Percentiles rank a stretch among this genome's conserved stretches.
Evolutionary conservation across 169 alveolate genomes (phyloP).

Genomic region (Cryptosporidium ryanae): DNA sequence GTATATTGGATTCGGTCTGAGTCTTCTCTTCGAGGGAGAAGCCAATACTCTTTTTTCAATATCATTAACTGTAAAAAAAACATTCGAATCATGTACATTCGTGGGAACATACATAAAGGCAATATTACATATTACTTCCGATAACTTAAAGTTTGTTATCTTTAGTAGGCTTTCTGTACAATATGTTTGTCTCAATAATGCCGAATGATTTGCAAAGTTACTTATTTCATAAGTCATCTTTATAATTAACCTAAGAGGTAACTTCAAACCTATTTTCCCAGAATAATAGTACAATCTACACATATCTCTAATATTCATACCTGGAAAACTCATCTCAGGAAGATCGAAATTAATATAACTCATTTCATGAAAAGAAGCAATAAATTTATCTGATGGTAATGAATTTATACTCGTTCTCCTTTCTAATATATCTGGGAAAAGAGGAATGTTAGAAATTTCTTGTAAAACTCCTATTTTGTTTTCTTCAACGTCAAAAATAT

Average conservation of each 20-base stretch:
- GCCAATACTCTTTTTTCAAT: slow-evolving; percentile 5
- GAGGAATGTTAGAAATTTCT: neutral
- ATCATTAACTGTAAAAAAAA: neutral
- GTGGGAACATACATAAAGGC: slow-evolving; percentile 11
- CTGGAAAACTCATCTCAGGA: slow-evolving; percentile 55
- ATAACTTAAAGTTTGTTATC: slow-evolving; percentile 19
- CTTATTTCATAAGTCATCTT: slow-evolving; percentile 64
- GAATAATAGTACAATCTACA: slow-evolving; percentile 47
- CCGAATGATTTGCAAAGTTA: slow-evolving; percentile 40
- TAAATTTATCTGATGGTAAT: slow-evolving; percentile 50
- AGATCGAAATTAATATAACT: slow-evolving; percentile 22
- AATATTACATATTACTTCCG: slow-evolving; percentile 41
- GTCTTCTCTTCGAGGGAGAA: slow-evolving; percentile 7
- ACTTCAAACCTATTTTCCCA: slow-evolving; percentile 50
- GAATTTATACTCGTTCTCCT: slow-evolving; percentile 26
- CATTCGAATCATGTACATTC: neutral
- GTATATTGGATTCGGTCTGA: slow-evolving; percentile 51
- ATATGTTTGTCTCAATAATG: slow-evolving; percentile 16
- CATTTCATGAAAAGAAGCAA: slow-evolving; percentile 50
- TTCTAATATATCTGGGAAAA: slow-evolving; percentile 52
- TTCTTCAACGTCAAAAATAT: slow-evolving; percentile 6
- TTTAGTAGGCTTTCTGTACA: slow-evolving; percentile 40
- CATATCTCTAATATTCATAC: slow-evolving; percentile 50
- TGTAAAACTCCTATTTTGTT: slow-evolving; percentile 1
- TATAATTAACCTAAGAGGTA: slow-evolving; percentile 47